These are phyloP conservation scores for Moelleriella libera DNA, from an alignment of 2,329 filamentous ascomycete species.

Conservation along the genomic window DNA sequence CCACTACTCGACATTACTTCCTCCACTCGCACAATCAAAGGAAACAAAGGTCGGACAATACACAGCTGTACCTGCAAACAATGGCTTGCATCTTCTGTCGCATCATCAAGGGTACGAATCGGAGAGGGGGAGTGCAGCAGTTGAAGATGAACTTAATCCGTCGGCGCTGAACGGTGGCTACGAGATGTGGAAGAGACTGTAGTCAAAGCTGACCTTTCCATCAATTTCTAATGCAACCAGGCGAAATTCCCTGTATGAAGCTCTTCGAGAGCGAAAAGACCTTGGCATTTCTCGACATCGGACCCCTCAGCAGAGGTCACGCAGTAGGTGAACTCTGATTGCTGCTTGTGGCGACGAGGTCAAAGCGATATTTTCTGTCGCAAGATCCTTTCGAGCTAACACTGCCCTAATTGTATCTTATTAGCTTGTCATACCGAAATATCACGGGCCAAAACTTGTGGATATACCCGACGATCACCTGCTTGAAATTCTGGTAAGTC, in stretches of 20 bases:
- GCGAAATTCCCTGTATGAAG: slow-evolving; percentile 93
- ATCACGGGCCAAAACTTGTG: slow-evolving; percentile 78
- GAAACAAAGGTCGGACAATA: no score
- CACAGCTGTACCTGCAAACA: background rate
- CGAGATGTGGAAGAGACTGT: no score
- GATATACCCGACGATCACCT: slow-evolving; percentile 89
- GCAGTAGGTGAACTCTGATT: slow-evolving; percentile 44
- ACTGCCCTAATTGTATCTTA: no score
- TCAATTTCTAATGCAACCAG: slow-evolving; percentile 27
- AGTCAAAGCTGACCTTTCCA: no score
- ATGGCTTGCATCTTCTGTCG: slow-evolving; percentile 85
- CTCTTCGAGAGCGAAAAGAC: slow-evolving; percentile 90
- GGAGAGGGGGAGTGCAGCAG: background rate
- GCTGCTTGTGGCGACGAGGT: background rate
- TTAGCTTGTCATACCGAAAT: slow-evolving; percentile 91
- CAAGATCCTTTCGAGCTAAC: no score
- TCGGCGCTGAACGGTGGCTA: no score
- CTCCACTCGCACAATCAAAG: no score
- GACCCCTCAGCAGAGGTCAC: slow-evolving; percentile 76
- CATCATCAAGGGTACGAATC: slow-evolving; percentile 69
- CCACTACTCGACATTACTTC: no score
- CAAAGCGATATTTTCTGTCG: no score
- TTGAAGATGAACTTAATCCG: background rate
- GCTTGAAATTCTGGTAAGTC: slow-evolving; percentile 59
- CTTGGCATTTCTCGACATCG: slow-evolving; percentile 91